These are phyloP conservation scores for Neostapfia colusana DNA, from an alignment of 176 grass and related monocot genomes.

Conservation along the genomic window DNA sequence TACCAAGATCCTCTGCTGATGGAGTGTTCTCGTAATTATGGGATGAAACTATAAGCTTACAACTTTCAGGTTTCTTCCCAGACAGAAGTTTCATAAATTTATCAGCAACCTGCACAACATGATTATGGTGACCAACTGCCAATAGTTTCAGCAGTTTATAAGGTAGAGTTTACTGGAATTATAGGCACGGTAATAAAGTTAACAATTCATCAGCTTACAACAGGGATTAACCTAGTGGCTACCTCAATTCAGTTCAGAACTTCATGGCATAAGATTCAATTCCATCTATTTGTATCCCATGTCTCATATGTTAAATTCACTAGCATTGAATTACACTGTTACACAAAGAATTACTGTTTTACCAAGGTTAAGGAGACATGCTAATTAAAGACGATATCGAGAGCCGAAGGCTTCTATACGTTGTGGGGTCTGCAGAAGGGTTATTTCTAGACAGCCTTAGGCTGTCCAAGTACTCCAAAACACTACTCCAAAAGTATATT, in stretches of 20 bases:
- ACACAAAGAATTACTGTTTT: background rate
- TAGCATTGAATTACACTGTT: background rate
- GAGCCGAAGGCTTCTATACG: too few relatives aligned
- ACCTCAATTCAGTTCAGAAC: background rate
- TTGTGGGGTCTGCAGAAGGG: too few relatives aligned
- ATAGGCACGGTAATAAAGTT: background rate
- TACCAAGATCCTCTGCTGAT: slow-evolving; percentile 63
- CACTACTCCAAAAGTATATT: too few relatives aligned
- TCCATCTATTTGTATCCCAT: background rate
- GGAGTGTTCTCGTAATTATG: slow-evolving; percentile 92
- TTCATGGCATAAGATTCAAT: background rate
- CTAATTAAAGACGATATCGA: too few relatives aligned
- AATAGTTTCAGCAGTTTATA: slow-evolving; percentile 1
- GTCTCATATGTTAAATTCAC: background rate
- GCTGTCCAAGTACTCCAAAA: too few relatives aligned
- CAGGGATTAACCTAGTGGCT: background rate
- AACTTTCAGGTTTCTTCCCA: slow-evolving; percentile 77
- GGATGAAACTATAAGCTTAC: slow-evolving; percentile 89
- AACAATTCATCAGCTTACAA: background rate
- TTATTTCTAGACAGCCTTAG: too few relatives aligned
- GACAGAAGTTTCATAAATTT: slow-evolving; percentile 73
- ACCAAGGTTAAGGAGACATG: background rate
- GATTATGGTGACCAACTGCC: background rate
- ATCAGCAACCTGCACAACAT: slow-evolving; percentile 63
- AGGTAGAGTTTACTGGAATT: background rate